Evolutionary conservation across 2,329 filamentous ascomycete genomes (phyloP).

Genomic region (Diaporthe caulivora): DNA sequence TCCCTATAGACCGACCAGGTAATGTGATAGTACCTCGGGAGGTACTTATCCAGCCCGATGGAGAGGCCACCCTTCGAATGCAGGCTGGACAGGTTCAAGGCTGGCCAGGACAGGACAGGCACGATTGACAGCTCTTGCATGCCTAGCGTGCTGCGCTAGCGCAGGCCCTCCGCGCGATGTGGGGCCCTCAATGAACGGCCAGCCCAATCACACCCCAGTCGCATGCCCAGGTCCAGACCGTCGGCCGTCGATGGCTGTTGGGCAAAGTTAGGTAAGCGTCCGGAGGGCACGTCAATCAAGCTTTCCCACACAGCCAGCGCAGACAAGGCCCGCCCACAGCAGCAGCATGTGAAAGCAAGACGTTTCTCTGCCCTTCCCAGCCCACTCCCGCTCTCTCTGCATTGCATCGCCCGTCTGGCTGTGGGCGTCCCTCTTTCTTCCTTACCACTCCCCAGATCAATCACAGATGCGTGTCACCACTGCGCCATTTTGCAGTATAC

Average conservation of each 20-base stretch:
- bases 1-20: background rate
- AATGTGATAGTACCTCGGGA: too few species aligned
- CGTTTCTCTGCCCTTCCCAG: too few species aligned
- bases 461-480: background rate
- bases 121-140: slow-evolving; percentile 30
- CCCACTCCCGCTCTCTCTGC: background rate
- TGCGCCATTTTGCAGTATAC: too few species aligned
- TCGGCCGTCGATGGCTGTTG: too few species aligned
- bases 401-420: background rate
- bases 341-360: slow-evolving; percentile 23
- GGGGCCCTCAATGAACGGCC: background rate
- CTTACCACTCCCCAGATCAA: background rate
- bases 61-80: background rate
- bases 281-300: background rate
- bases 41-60: background rate
- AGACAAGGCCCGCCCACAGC: background rate
- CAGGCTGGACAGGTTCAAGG: slow-evolving; percentile 15
- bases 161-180: slow-evolving; percentile 27
- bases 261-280: slow-evolving; percentile 22
- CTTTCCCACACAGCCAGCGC: slow-evolving; percentile 8
- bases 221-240: slow-evolving; percentile 19
- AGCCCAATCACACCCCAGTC: slow-evolving; percentile 4
- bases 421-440: background rate
- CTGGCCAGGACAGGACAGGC: slow-evolving; percentile 22
- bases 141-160: slow-evolving; percentile 26